Evolutionary conservation across 176 grass and related monocot species (phyloP).

Genomic region (Oryza nivara): DNA sequence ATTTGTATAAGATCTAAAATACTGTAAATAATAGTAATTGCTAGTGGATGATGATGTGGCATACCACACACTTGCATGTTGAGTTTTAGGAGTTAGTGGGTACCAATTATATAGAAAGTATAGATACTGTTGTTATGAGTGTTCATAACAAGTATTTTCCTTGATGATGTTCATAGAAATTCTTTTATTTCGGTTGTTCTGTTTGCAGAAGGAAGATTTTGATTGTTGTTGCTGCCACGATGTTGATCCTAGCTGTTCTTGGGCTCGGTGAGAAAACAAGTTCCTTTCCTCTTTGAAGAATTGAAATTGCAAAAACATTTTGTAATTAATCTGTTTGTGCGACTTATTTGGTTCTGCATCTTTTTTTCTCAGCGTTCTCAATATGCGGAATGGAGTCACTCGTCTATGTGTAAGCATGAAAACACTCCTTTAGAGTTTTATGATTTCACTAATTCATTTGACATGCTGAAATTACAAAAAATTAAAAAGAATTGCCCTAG

Average conservation of each 20-base stretch:
- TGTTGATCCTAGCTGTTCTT: slow-evolving; percentile 61
- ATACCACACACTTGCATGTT: too few relatives aligned
- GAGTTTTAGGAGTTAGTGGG: too few relatives aligned
- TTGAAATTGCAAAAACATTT: background rate
- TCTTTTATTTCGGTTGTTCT: background rate
- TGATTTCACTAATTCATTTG: too few relatives aligned
- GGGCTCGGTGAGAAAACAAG: slow-evolving; percentile 65
- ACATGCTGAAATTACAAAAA: background rate
- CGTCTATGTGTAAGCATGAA: slow-evolving; percentile 68
- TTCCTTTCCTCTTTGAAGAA: background rate
- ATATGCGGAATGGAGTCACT: slow-evolving; percentile 59
- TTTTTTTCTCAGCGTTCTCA: slow-evolving; percentile 59
- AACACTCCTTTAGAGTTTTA: background rate
- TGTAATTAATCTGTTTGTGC: background rate
- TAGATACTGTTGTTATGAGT: background rate
- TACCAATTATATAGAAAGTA: too few relatives aligned
- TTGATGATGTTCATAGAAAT: background rate
- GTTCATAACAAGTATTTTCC: background rate
- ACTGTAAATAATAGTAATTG: too few relatives aligned
- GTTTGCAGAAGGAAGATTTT: slow-evolving; percentile 65
- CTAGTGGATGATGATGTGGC: too few relatives aligned
- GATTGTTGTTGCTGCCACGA: slow-evolving; percentile 53
- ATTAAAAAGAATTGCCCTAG: too few relatives aligned
- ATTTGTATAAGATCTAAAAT: too few relatives aligned
- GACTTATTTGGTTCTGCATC: background rate